These are phyloP conservation scores for Diaporthe nobilis DNA, from an alignment of 2,329 filamentous ascomycete genomes.

Conservation along the genomic window DNA sequence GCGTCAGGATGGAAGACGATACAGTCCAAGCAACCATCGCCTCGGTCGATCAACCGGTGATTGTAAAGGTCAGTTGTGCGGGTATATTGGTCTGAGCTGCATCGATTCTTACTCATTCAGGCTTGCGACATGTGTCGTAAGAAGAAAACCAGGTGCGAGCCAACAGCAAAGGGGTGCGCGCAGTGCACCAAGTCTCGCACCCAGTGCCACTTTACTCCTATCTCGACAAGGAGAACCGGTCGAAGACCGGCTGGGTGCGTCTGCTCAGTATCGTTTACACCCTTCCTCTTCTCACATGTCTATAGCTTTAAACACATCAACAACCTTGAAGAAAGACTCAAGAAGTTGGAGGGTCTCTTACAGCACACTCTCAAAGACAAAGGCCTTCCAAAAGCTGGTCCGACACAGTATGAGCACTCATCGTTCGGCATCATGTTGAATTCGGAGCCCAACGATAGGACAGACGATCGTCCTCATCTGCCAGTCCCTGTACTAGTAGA, in stretches of 20 bases:
- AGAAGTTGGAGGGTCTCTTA: background rate
- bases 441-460: background rate
- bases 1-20: background rate
- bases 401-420: background rate
- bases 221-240: background rate
- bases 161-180: background rate
- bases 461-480: too few relatives aligned
- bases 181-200: background rate
- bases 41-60: background rate
- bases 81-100: too few relatives aligned
- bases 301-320: conserved; percentile 1
- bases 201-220: background rate
- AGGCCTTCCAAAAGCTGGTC: too few relatives aligned
- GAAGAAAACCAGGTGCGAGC: background rate
- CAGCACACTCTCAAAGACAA: background rate
- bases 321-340: conserved; percentile 13
- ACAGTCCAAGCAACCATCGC: background rate
- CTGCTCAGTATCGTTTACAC: background rate
- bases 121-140: conserved; percentile 7
- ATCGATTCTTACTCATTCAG: background rate
- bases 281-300: background rate
- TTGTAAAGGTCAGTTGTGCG: background rate
- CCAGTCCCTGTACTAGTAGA: too few relatives aligned
- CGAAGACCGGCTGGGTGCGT: background rate
- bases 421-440: background rate